Conservation (phyloP, 306 rosid genomes). For the Luffa aegyptiaca region DNA sequence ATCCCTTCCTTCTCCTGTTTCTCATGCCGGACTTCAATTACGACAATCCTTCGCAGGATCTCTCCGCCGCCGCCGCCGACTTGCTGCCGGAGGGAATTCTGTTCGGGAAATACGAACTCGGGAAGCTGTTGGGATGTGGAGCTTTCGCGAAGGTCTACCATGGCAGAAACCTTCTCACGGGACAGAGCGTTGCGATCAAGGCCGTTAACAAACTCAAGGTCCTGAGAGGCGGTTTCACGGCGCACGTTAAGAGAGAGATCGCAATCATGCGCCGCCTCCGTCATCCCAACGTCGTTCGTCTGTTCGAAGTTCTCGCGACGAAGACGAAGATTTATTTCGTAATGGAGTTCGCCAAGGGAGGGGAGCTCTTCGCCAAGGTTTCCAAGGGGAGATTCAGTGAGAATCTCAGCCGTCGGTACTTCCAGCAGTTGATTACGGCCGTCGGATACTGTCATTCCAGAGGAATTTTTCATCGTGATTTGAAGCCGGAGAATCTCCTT, state of each 20-base stretch:
- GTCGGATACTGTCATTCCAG: slow-evolving; percentile 55
- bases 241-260: slow-evolving; percentile 60
- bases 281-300: slow-evolving; percentile 51
- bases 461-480: slow-evolving; percentile 76
- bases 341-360: slow-evolving; percentile 67
- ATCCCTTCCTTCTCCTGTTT: no score
- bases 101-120: slow-evolving; percentile 48
- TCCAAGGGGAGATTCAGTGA: slow-evolving; percentile 41
- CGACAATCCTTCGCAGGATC: slow-evolving; percentile 6
- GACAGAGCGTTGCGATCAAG: slow-evolving; percentile 68
- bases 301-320: slow-evolving; percentile 63
- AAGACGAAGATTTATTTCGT: slow-evolving; percentile 70
- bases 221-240: slow-evolving; percentile 21
- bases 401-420: slow-evolving; percentile 43
- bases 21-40: neutral
- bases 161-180: slow-evolving; percentile 31
- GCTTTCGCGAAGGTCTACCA: slow-evolving; percentile 79
- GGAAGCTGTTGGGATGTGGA: slow-evolving; percentile 50
- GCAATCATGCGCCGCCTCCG: slow-evolving; percentile 56
- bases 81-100: neutral
- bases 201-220: slow-evolving; percentile 51
- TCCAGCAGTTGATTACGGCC: slow-evolving; percentile 71
- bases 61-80: slow-evolving; percentile 5
- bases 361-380: slow-evolving; percentile 51
- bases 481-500: slow-evolving; percentile 73